Evolutionary conservation across 371 early-diverging fungal species (phyloP), one percentile per base, ranked within the genome.

Genomic region (Dichotomocladium elegans): DNA sequence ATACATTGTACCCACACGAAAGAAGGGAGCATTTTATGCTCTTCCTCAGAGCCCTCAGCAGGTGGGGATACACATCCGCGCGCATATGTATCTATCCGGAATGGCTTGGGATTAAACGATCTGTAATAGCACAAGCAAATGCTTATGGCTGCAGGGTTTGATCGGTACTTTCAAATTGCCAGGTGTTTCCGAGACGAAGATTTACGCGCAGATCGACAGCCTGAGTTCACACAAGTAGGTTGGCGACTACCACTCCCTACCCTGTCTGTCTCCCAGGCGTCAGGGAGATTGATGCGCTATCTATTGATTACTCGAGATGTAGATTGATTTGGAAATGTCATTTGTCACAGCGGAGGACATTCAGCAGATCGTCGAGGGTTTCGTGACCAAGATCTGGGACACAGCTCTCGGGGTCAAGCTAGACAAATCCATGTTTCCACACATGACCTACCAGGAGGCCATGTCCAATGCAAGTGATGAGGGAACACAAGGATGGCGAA

Each of bases 161-260:
- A 94, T 60, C 82, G 90, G 22, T 95, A 95, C 70, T 95, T 87
- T 63, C 96, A 95, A 65, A 83, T 95, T 48, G 96, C 94, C 4
- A 79, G 88, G n/a, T 95, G 96, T 64, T 95, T 93, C 60, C 76
- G 96, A 49, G 95, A 95, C 57, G 96, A 95, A 51, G 91, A 92
- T 60, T 68, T 90, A 41, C 78, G 94, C 25, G 85, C 92, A 0
- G 95, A 95, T 64, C 81, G 95, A 25, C 96, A 95, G 61, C 95
- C 95, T 4, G 96, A 95, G 60, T 95, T 95, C 51, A 94, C 95
- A 2, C 94, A 94, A 71, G 85, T 86, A 70, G 43, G 47, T 33
- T n/a, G n/a, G n/a, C n/a, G n/a, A n/a, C n/a, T n/a, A n/a, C n/a
- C n/a, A n/a, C n/a, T n/a, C n/a, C n/a, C n/a, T n/a, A n/a, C n/a